Percentiles rank a stretch among this genome's conserved stretches.
Evolutionary conservation across 805 yeast species (phyloP).

Genomic region (Scheffersomyces coipomensis): DNA sequence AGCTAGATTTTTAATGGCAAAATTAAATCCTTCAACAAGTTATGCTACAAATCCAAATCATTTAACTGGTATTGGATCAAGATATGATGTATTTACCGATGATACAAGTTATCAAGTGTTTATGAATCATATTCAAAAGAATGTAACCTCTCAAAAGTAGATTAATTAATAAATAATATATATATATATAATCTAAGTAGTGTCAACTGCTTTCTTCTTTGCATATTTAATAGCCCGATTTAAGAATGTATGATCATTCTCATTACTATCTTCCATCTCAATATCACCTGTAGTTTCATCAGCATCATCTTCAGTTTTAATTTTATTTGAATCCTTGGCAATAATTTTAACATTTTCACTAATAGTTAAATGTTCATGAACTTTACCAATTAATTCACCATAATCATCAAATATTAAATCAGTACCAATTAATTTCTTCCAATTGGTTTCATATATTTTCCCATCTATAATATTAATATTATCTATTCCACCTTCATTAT

Average conservation of each 20-base stretch:
- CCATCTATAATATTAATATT: slow-evolving; percentile 37
- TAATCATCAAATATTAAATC: slow-evolving; percentile 48
- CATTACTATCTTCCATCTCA: neutral
- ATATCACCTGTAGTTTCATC: neutral
- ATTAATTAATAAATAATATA: neutral
- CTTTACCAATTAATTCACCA: slow-evolving; percentile 40
- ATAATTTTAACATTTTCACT: slow-evolving; percentile 23
- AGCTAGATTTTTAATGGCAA: slow-evolving; percentile 68
- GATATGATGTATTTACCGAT: slow-evolving; percentile 50
- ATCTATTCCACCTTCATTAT: slow-evolving; percentile 17
- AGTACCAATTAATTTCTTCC: slow-evolving; percentile 80
- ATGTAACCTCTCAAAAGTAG: slow-evolving; percentile 21
- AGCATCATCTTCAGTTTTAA: slow-evolving; percentile 1
- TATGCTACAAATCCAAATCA: slow-evolving; percentile 42
- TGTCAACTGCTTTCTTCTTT: slow-evolving; percentile 4
- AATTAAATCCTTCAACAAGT: slow-evolving; percentile 63
- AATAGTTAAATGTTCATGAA: slow-evolving; percentile 36
- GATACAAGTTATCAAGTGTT: slow-evolving; percentile 57
- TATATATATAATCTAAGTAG: neutral
- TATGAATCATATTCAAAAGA: slow-evolving; percentile 51
- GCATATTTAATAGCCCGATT: slow-evolving; percentile 3
- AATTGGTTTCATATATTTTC: slow-evolving; percentile 65
- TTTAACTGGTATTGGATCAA: slow-evolving; percentile 21
- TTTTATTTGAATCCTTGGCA: slow-evolving; percentile 6
- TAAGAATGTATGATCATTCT: neutral